Evolutionary conservation across 1,284 basidiomycete genomes (phyloP).

Genomic region (Malassezia cuniculi): DNA sequence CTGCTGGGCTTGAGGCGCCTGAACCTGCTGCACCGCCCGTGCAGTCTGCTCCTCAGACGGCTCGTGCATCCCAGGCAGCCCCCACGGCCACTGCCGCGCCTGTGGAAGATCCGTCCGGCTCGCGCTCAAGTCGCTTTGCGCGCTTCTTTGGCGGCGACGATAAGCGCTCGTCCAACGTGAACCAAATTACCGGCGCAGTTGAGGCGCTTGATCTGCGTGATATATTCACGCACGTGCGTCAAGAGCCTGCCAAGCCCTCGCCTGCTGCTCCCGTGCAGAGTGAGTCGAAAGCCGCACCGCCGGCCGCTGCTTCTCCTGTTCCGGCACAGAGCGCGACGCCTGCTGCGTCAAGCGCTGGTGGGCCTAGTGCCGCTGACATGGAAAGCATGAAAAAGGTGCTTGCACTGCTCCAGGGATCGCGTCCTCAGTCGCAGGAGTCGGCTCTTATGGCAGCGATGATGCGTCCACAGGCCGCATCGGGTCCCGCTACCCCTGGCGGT

Average conservation of each 20-base stretch:
- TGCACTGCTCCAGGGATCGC: conserved; percentile 38
- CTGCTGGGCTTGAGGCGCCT: too few species aligned
- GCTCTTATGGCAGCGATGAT: conserved; percentile 16
- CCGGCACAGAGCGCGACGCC: conserved; percentile 14
- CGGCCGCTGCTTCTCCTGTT: not conserved
- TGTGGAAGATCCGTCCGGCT: conserved; percentile 19
- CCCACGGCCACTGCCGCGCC: too few species aligned
- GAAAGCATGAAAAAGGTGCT: conserved; percentile 44
- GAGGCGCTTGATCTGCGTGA: conserved; percentile 5
- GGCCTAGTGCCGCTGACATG: conserved; percentile 30
- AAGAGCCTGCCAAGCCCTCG: not conserved
- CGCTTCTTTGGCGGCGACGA: conserved; percentile 36
- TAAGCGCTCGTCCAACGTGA: conserved; percentile 10
- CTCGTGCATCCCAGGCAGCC: too few species aligned
- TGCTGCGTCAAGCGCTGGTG: conserved; percentile 13
- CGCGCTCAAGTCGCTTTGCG: conserved; percentile 41
- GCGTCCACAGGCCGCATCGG: too few species aligned
- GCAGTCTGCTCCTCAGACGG: too few species aligned
- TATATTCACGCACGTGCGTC: conserved; percentile 5
- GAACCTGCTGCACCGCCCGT: not conserved
- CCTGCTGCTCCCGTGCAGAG: conserved; percentile 13
- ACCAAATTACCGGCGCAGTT: conserved; percentile 2
- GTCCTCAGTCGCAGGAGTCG: too few species aligned
- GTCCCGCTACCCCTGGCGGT: too few species aligned
- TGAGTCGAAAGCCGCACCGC: conserved; percentile 11